A percentile compares a stretch with the other conserved stretches of the same genome.
phyloP scores from a whole-genome alignment of 805 yeast species.

The Myxozyma udenii region DNA sequence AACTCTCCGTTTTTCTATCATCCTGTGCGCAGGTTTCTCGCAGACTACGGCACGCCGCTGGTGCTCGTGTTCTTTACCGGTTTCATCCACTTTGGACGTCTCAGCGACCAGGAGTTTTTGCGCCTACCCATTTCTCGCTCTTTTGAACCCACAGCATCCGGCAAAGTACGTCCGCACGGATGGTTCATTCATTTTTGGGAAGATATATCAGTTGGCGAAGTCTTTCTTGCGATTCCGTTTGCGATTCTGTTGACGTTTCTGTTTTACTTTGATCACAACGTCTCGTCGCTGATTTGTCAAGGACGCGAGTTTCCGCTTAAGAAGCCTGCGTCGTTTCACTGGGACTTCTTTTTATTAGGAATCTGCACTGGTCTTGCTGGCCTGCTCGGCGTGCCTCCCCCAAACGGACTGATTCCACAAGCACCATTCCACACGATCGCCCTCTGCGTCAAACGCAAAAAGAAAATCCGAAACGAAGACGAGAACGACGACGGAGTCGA shows the following conservation, averaged over 20 bases:
- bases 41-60: constrained; percentile 83
- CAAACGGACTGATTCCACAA: constrained; percentile 95
- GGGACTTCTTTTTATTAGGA: constrained; percentile 84
- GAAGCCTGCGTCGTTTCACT: constrained; percentile 85
- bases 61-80: constrained; percentile 88
- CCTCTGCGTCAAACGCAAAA: constrained; percentile 74
- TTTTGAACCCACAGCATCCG: constrained; percentile 68
- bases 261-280: constrained; percentile 94
- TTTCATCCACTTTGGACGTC: constrained; percentile 78
- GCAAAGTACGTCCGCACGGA: constrained; percentile 49
- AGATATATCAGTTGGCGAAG: constrained; percentile 59
- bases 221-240: constrained; percentile 89
- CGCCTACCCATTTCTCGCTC: constrained; percentile 67
- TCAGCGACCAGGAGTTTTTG: constrained; percentile 56
- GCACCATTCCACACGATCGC: constrained; percentile 91
- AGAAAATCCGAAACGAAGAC: constrained; percentile 21
- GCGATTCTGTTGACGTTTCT: constrained; percentile 78
- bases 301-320: constrained; percentile 68
- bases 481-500: constrained; percentile 1
- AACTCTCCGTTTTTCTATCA: constrained; percentile 61
- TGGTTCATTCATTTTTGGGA: constrained; percentile 80
- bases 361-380: constrained; percentile 86
- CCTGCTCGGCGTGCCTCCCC: constrained; percentile 86
- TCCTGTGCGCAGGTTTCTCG: constrained; percentile 61
- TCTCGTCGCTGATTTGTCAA: constrained; percentile 90